Evolutionary conservation across 169 alveolate species (phyloP).

Genomic region (Plasmodium chabaudi): DNA sequence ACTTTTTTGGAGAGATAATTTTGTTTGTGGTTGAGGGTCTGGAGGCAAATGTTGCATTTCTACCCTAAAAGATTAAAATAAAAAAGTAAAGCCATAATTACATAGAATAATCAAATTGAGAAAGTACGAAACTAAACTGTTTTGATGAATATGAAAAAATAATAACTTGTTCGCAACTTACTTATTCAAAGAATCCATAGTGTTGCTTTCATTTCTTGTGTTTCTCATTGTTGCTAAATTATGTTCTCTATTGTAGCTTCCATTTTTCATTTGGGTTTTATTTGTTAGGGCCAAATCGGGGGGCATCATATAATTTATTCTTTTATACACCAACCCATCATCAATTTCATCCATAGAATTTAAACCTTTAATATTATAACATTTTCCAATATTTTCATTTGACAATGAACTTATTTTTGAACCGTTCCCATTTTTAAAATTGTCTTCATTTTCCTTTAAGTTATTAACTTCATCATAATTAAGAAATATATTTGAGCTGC

Average conservation of each 20-base stretch:
- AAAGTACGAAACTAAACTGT: background rate
- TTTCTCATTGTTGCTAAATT: slow-evolving; percentile 26
- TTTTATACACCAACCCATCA: slow-evolving; percentile 13
- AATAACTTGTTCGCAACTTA: slow-evolving; percentile 6
- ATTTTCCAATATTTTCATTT: slow-evolving; percentile 2
- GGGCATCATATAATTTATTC: slow-evolving; percentile 54
- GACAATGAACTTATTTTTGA: slow-evolving; percentile 25
- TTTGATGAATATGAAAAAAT: background rate
- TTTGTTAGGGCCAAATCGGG: slow-evolving; percentile 47
- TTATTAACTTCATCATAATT: slow-evolving; percentile 5
- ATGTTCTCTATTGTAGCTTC: slow-evolving; percentile 6
- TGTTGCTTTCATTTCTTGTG: slow-evolving; percentile 22
- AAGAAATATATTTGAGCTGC: background rate
- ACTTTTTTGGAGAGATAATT: slow-evolving; percentile 46
- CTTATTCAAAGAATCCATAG: slow-evolving; percentile 42
- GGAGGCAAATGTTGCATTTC: slow-evolving; percentile 72
- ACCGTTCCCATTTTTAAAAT: slow-evolving; percentile 17
- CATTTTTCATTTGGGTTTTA: slow-evolving; percentile 2
- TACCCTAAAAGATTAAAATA: slow-evolving; percentile 20
- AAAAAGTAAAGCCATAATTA: background rate
- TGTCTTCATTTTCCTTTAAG: background rate
- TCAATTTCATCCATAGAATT: slow-evolving; percentile 1
- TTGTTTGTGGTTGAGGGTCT: slow-evolving; percentile 74
- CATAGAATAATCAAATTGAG: background rate
- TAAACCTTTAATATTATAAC: background rate